These are phyloP conservation scores for Turnera subulata DNA, from an alignment of 345 rosid genomes.

Conservation along the genomic window DNA sequence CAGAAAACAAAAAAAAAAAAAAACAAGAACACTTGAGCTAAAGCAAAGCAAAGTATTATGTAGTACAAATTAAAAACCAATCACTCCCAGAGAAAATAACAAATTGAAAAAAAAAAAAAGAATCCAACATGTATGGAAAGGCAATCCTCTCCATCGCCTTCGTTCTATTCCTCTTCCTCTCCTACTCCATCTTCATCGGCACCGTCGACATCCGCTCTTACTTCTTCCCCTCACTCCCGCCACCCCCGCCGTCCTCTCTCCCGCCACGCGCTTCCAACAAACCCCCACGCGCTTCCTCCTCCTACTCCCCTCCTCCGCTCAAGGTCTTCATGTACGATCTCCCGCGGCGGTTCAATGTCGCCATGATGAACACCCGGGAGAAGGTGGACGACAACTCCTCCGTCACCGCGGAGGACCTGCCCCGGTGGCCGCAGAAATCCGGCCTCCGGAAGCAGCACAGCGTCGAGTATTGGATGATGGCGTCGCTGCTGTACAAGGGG, in stretches of 20 bases:
- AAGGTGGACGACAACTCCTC: slow-evolving; percentile 35
- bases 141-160: slow-evolving; percentile 29
- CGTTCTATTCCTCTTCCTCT: slow-evolving; percentile 36
- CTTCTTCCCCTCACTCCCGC: slow-evolving; percentile 54
- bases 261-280: neutral
- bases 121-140: slow-evolving; percentile 43
- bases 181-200: slow-evolving; percentile 49
- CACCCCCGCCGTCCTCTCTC: slow-evolving; percentile 9
- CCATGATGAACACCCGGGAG: slow-evolving; percentile 54
- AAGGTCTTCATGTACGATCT: slow-evolving; percentile 91
- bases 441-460: slow-evolving; percentile 81
- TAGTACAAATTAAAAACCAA: too few relatives aligned
- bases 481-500: slow-evolving; percentile 58
- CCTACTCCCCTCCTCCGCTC: slow-evolving; percentile 32
- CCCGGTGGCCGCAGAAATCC: slow-evolving; percentile 60
- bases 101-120: neutral
- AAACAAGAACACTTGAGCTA: too few relatives aligned
- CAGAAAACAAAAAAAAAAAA: too few relatives aligned
- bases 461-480: slow-evolving; percentile 97
- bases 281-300: neutral
- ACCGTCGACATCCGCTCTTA: slow-evolving; percentile 51
- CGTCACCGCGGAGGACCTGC: slow-evolving; percentile 54
- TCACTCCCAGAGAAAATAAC: too few relatives aligned
- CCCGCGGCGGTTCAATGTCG: slow-evolving; percentile 72
- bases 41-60: too few relatives aligned